phyloP scores from a whole-genome alignment of 352 stramenopile species.

The Phytophthora tubulina region DNA sequence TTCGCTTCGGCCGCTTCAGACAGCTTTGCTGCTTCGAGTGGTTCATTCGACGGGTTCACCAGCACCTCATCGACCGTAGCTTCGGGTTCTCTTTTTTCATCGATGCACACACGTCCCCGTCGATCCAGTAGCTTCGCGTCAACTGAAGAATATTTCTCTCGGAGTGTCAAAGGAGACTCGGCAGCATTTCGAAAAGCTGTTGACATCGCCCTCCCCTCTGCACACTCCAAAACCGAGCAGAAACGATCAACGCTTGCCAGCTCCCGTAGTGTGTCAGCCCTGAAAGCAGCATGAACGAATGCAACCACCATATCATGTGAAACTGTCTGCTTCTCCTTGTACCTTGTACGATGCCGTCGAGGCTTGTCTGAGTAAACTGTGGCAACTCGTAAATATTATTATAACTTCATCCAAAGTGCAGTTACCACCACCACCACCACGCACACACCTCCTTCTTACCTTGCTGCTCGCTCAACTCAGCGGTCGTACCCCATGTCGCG shows the following conservation, averaged over 20 bases:
- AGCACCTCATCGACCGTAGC: constrained; percentile 35
- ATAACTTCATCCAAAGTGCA: constrained; percentile 41
- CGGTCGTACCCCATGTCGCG: constrained; percentile 83
- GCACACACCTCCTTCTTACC: constrained; percentile 10
- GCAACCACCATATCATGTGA: not conserved
- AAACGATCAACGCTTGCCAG: constrained; percentile 11
- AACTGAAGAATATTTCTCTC: constrained; percentile 46
- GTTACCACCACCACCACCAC: constrained; percentile 17
- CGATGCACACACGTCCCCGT: constrained; percentile 24
- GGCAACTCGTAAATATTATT: constrained; percentile 55
- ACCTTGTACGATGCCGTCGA: constrained; percentile 14
- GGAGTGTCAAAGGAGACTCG: constrained; percentile 23
- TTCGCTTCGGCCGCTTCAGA: constrained; percentile 55
- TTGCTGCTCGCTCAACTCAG: constrained; percentile 34
- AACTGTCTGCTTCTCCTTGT: constrained; percentile 18
- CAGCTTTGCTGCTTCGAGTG: constrained; percentile 9
- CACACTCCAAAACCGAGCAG: constrained; percentile 20
- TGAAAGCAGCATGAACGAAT: constrained; percentile 39
- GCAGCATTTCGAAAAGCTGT: constrained; percentile 23
- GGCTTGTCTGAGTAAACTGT: constrained; percentile 34
- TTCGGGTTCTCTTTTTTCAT: constrained; percentile 30
- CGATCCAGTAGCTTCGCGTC: constrained; percentile 57
- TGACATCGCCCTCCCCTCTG: constrained; percentile 8
- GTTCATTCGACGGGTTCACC: constrained; percentile 48
- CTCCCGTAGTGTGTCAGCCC: constrained; percentile 23